Base-by-base conservation (phyloP, 129 eudicot genomes). In the Escallonia herrerae region DNA sequence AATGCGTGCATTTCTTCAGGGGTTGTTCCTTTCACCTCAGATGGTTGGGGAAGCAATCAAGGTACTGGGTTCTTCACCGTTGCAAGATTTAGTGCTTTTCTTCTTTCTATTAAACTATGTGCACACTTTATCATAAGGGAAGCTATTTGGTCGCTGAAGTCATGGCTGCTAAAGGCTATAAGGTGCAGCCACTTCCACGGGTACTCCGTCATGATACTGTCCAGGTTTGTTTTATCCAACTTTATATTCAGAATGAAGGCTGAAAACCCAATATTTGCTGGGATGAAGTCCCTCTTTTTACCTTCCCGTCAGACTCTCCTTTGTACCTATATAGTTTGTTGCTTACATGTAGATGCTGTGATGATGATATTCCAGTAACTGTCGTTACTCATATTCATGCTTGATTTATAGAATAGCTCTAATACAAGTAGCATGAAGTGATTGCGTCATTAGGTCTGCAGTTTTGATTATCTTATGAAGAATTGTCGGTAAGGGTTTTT, bases 41-140 rank as follows among this genome's bases (percentile, higher is more conserved):
- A 93, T 89, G 99, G 99, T 93, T 63, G 99, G 99, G 67, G 99
- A 93, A 84, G 89, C 99, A 64, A 63, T 93, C 56, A 93, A 93
- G 91, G 99, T 93, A 82, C 62, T 41, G 43, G 7, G 11, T 60
- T 43, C 33, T 56, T 43, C n/a, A 47, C 8, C 8, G n/a, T 10
- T 50, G 9, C 37, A 42, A 41, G 2, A 3, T 43, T 42, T 58
- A n/a, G 6, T n/a, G 4, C 3, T 22, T 45, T 43, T 62, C n/a
- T 42, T 47, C 8, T 49, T 65, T 38, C 51, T 61, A 8, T 37
- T 62, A 53, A 22, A 46, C 53, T 53, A 67, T 55, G 13, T 49
- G 65, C 43, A 66, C 43, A 15, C 38, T 72, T 14, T 66, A 39
- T 67, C 72, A 60, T 66, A 53, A 93, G 99, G 99, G 99, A 74